A percentile compares a stretch with the other conserved stretches of the same genome.
Conservation (phyloP, 2,329 filamentous ascomycete genomes). For the Verticillium dahliae region DNA sequence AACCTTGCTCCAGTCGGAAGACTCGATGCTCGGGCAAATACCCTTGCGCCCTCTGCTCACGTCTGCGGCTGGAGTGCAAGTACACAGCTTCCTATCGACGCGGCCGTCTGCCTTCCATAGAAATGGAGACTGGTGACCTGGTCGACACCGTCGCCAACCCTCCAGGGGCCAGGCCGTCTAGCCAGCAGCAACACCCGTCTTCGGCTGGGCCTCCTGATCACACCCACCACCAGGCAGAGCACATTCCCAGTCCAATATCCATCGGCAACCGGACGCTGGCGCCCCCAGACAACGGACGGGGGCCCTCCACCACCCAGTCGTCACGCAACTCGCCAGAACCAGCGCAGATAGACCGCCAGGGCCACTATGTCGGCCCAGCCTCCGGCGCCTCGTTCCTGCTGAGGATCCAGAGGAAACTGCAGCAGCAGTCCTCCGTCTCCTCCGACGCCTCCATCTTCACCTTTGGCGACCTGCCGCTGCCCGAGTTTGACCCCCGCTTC, state of each 20-base stretch:
- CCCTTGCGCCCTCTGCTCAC: constrained; percentile 15
- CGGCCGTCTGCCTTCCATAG: constrained; percentile 16
- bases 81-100: constrained; percentile 16
- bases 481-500: constrained; percentile 25
- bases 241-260: constrained; percentile 1
- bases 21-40: constrained; percentile 18
- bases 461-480: constrained; percentile 44
- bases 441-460: constrained; percentile 37
- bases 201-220: background rate
- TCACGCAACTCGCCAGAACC: constrained; percentile 18
- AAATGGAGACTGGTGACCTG: constrained; percentile 8
- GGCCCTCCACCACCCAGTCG: background rate
- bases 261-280: constrained; percentile 1
- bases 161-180: background rate
- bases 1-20: constrained; percentile 11
- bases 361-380: constrained; percentile 22
- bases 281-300: background rate
- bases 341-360: constrained; percentile 19
- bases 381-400: constrained; percentile 22
- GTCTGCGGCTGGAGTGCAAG: constrained; percentile 14
- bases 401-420: constrained; percentile 26
- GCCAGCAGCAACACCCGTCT: background rate
- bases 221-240: background rate
- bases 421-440: constrained; percentile 30
- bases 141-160: background rate